Evolutionary conservation across 176 grass and related monocot species (phyloP).

Genomic region (Carex cristatella): DNA sequence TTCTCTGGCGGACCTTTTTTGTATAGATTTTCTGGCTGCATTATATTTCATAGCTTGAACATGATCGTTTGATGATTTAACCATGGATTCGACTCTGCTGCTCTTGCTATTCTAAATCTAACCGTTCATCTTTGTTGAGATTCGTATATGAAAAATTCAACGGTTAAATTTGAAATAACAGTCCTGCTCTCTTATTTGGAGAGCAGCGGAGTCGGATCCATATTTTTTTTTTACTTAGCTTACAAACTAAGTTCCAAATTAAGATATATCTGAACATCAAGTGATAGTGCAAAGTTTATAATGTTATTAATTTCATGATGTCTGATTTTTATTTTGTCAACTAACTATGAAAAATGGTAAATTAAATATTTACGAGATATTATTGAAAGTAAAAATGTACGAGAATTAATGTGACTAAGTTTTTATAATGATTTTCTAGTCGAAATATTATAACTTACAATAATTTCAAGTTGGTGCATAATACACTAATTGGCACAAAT

Average conservation of each 20-base stretch:
- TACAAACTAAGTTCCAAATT: neutral
- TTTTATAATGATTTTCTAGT: neutral
- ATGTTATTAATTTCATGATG: neutral
- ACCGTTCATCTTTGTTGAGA: too few relatives aligned
- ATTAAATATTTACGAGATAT: neutral
- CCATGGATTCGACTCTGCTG: too few relatives aligned
- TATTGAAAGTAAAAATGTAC: neutral
- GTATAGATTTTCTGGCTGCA: neutral
- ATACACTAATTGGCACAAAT: neutral
- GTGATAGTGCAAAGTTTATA: neutral
- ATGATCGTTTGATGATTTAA: constrained; percentile 1
- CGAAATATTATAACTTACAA: neutral
- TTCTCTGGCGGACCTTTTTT: neutral
- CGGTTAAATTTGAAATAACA: too few relatives aligned
- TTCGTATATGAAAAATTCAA: too few relatives aligned
- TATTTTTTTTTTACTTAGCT: neutral
- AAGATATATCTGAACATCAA: neutral
- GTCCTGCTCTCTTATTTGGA: too few relatives aligned
- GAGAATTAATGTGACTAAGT: neutral
- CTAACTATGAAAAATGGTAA: neutral
- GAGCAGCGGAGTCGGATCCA: too few relatives aligned
- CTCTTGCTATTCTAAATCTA: too few relatives aligned
- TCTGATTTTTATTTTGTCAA: neutral
- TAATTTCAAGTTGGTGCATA: neutral
- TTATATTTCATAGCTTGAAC: too few relatives aligned